phyloP scores from a whole-genome alignment of 2,329 filamentous ascomycete genomes.

The Periconia sp. region DNA sequence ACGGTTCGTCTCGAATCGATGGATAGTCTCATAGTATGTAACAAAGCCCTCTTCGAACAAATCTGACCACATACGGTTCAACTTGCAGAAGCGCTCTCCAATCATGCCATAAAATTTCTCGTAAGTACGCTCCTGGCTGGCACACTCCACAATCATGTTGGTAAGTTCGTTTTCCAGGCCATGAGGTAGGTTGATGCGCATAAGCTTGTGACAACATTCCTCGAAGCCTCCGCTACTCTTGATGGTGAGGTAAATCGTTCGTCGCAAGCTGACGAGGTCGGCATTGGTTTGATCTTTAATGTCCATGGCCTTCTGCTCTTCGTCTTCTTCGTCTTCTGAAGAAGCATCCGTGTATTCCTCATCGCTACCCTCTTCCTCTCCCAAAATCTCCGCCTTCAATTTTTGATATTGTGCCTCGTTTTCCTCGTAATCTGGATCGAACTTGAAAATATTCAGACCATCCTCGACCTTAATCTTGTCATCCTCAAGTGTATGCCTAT shows the following conservation, averaged over 20 bases:
- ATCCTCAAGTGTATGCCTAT: slow-evolving; percentile 75
- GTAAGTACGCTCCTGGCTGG: slow-evolving; percentile 94
- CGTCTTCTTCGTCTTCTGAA: slow-evolving; percentile 74
- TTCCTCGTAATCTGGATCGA: slow-evolving; percentile 85
- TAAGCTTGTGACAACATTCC: slow-evolving; percentile 95
- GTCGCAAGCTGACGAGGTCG: slow-evolving; percentile 88
- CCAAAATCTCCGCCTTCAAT: slow-evolving; percentile 90
- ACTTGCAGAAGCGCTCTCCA: slow-evolving; percentile 91
- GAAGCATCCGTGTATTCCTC: slow-evolving; percentile 68
- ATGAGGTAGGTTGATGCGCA: slow-evolving; percentile 81
- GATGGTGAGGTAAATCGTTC: slow-evolving; percentile 96
- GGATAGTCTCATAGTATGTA: slow-evolving; percentile 96
- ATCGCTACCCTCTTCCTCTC: slow-evolving; percentile 79
- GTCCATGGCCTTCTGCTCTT: slow-evolving; percentile 83
- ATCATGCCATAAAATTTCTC: slow-evolving; percentile 97
- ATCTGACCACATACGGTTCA: slow-evolving; percentile 93
- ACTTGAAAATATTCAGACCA: slow-evolving; percentile 93
- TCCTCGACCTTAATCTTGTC: slow-evolving; percentile 85
- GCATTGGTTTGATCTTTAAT: slow-evolving; percentile 98
- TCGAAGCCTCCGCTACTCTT: slow-evolving; percentile 97
- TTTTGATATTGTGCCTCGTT: slow-evolving; percentile 90
- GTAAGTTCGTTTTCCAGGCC: slow-evolving; percentile 90
- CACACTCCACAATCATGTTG: slow-evolving; percentile 97
- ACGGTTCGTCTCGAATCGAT: slow-evolving; percentile 94
- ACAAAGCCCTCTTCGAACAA: slow-evolving; percentile 89